phyloP scores from a whole-genome alignment of 2,329 filamentous ascomycete species.

The Colletotrichum sp. region DNA sequence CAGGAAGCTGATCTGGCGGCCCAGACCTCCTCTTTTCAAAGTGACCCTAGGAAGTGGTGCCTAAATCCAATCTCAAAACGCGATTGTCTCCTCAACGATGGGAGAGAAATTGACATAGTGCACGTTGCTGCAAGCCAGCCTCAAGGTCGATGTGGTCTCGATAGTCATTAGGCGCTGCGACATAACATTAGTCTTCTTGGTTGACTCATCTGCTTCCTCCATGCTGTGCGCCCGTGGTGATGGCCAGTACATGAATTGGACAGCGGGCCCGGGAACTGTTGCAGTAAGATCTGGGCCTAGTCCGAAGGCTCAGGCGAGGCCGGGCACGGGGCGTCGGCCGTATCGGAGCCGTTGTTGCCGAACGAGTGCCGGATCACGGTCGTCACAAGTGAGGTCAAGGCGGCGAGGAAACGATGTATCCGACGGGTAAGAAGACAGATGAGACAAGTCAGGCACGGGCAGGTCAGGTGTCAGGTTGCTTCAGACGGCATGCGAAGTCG shows the following conservation, averaged over 20 bases:
- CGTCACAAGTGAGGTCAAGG: background rate
- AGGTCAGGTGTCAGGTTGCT: background rate
- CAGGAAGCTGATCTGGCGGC: conserved; percentile 65
- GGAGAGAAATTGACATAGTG: conserved; percentile 71
- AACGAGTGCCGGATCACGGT: background rate
- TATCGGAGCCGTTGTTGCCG: background rate
- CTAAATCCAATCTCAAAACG: conserved; percentile 60
- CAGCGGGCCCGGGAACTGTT: conserved; percentile 59
- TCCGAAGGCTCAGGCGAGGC: background rate
- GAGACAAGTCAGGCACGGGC: background rate
- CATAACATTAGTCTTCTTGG: conserved; percentile 44
- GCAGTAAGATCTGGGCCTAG: conserved; percentile 47
- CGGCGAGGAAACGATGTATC: background rate
- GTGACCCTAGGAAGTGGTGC: conserved; percentile 55
- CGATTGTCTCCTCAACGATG: conserved; percentile 57
- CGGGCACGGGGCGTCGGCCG: background rate
- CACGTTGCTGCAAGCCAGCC: conserved; percentile 63
- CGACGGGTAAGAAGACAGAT: background rate
- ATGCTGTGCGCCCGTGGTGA: conserved; percentile 69
- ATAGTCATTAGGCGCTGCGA: conserved; percentile 57
- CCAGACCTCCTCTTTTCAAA: conserved; percentile 63
- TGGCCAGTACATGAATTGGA: background rate
- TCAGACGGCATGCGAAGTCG: background rate
- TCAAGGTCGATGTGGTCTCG: conserved; percentile 62
- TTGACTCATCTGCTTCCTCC: conserved; percentile 81